A percentile compares a stretch with the other conserved stretches of the same genome.
These are phyloP conservation scores for Solanum hybrid DNA, from an alignment of 305 asterid genomes.

Conservation along the genomic window DNA sequence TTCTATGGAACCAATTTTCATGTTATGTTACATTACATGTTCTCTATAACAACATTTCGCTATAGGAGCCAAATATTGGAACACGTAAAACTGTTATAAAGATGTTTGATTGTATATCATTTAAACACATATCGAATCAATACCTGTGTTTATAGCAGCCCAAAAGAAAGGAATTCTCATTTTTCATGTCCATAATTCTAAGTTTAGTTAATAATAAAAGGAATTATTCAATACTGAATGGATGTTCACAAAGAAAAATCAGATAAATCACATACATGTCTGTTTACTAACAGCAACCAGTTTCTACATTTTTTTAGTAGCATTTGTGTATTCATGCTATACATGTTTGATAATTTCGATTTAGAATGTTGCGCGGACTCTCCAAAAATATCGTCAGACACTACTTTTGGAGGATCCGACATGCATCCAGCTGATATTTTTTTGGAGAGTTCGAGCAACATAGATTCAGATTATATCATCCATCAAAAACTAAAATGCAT, in stretches of 20 bases:
- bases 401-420: neutral
- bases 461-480: neutral
- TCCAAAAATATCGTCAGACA: neutral
- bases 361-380: neutral
- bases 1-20: neutral
- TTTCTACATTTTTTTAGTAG: neutral
- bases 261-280: neutral
- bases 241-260: neutral
- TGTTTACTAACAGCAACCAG: neutral
- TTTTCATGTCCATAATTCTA: neutral
- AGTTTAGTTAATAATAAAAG: neutral
- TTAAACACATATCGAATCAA: neutral
- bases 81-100: neutral
- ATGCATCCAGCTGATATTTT: neutral
- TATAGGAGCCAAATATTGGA: neutral
- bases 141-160: neutral
- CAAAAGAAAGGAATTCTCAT: neutral
- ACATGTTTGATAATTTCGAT: neutral
- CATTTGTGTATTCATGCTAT: neutral
- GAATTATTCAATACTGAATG: neutral
- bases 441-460: neutral
- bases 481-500: neutral
- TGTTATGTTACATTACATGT: neutral
- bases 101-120: neutral
- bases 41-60: neutral